Percentiles rank a stretch among this genome's conserved stretches.
phyloP scores from a whole-genome alignment of 2,329 filamentous ascomycete genomes.

The Sporothrix curviconia region DNA sequence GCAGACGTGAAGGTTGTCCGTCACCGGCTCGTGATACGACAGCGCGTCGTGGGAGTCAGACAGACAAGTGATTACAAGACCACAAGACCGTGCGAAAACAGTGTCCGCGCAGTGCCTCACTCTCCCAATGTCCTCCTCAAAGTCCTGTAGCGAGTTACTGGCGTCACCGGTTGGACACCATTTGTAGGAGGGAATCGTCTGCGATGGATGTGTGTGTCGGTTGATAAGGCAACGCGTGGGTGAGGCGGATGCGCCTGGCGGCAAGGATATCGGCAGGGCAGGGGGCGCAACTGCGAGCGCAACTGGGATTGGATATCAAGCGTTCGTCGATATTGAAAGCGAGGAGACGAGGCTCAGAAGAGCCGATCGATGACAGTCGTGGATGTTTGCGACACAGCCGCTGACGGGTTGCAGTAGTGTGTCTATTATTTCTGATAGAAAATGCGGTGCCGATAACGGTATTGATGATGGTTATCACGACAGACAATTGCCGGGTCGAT shows the following conservation, averaged over 20 bases:
- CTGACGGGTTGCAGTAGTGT: too few relatives aligned
- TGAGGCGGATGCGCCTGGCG: neutral
- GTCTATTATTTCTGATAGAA: too few relatives aligned
- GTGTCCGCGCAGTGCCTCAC: neutral
- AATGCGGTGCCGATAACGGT: neutral
- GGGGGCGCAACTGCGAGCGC: neutral
- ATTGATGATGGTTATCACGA: slow-evolving; percentile 3
- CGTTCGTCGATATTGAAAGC: neutral
- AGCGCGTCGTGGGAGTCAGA: neutral
- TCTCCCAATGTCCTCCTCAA: neutral
- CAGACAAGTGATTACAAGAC: neutral
- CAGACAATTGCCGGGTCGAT: neutral
- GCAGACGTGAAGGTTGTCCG: neutral
- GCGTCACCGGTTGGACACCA: neutral
- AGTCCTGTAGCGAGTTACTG: neutral
- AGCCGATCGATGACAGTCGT: neutral
- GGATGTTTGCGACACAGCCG: too few relatives aligned
- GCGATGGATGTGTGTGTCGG: neutral
- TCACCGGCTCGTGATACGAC: too few relatives aligned
- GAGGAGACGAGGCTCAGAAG: neutral
- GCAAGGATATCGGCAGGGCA: neutral
- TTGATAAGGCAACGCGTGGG: neutral
- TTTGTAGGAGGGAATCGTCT: neutral
- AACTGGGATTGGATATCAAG: neutral
- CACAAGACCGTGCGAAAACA: neutral